Base-by-base conservation (phyloP, 176 grass and related monocot genomes). In the Metroxylon sagu region DNA sequence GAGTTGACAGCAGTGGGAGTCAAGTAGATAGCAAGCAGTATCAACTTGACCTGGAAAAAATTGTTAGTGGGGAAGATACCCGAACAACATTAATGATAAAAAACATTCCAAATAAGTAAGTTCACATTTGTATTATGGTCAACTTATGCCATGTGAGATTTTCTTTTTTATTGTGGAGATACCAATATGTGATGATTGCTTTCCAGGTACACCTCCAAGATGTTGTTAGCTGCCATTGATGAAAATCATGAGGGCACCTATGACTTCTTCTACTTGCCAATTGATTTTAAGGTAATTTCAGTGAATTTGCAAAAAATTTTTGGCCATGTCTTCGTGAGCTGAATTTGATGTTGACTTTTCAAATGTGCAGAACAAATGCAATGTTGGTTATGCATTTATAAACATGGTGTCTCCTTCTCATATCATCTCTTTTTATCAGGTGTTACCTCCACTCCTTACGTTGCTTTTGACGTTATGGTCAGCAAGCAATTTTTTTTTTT, bases 61-160 rank as follows among this genome's bases (percentile, higher is more conserved):
- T 96, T 27, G 49, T 62, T 50, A 90, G 58, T 27, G 83, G 92
- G 4, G 83, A 96, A 30, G 92, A 96, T 82, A 69, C 54, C 57
- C 74, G 92, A 53, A 90, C 92, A 6, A 96, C 92, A 55, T 61
- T 96, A 71, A 96, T 96, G 92, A 90, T 96, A 59, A 96, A 96
- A 61, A 96, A 96, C 27, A 96, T 96, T 26, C 92, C 92, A 25
- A 90, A 96, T 57, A 96, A 96, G 92, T 96, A 90, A 12, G 31
- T 14, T 14, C 8, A 43, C 7, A 43, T 43, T 43, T 3, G 10
- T 12, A 10, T 14, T 43, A 43, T 43, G 8, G 35, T 43, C 8
- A 14, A 43, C 35, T 43, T 43, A 43, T 14, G 35, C 35, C 12
- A 43, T 12, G 35, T 12, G 35, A 43, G 35, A 43, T 43, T 43